Conservation (phyloP, 169 alveolate species). For the Cryptosporidium baileyi region DNA sequence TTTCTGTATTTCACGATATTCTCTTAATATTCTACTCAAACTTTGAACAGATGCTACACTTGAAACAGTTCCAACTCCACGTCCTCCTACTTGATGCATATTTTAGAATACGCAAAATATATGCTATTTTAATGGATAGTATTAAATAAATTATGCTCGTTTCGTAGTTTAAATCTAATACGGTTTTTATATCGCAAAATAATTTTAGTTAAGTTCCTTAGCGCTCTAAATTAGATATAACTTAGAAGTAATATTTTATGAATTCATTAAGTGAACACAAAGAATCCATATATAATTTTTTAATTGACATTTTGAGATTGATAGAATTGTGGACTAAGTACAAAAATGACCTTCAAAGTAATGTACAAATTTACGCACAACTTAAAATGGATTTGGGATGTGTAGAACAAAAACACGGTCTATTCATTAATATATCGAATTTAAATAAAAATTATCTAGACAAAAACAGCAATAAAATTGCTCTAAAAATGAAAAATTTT, state of each 20-base stretch:
- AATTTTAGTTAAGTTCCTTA: no score
- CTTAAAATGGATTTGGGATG: conserved; percentile 8
- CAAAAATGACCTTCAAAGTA: neutral
- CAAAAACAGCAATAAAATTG: neutral
- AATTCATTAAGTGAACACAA: neutral
- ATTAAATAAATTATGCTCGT: neutral
- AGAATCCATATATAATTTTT: neutral
- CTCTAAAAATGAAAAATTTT: neutral
- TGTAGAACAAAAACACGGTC: conserved; percentile 10
- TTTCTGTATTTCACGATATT: conserved; percentile 75
- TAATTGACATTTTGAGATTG: conserved; percentile 38
- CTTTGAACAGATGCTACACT: conserved; percentile 72
- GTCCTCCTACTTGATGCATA: conserved; percentile 53
- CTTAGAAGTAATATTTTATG: no score
- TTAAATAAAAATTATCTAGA: conserved; percentile 6
- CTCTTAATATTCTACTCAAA: conserved; percentile 76
- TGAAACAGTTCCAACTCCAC: conserved; percentile 37
- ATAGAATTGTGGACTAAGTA: conserved; percentile 21
- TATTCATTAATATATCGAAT: neutral
- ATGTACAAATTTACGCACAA: conserved; percentile 17
- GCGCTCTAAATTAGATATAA: no score
- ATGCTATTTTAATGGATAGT: neutral
- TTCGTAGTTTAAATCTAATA: no score
- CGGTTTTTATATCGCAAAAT: no score
- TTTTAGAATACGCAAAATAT: neutral